Conservation (phyloP, 169 alveolate species). For the Plasmodium coatneyi region DNA sequence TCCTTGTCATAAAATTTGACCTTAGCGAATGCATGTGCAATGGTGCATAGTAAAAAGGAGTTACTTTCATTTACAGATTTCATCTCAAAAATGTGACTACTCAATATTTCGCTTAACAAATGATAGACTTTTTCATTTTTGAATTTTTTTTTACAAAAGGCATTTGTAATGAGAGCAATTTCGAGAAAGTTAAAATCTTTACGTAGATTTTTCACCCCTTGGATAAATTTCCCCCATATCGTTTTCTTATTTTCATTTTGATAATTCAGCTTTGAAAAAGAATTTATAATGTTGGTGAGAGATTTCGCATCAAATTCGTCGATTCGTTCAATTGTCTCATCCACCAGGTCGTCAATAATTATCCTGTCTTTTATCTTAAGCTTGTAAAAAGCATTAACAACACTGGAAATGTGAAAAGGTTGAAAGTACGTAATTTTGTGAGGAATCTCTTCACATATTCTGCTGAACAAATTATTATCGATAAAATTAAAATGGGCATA, state of each 20-base stretch:
- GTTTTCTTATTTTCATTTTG: slow-evolving; percentile 38
- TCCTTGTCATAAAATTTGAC: slow-evolving; percentile 24
- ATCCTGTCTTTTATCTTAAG: slow-evolving; percentile 65
- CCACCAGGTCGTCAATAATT: slow-evolving; percentile 50
- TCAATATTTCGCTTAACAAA: slow-evolving; percentile 23
- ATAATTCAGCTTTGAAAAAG: slow-evolving; percentile 56
- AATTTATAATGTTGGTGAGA: slow-evolving; percentile 46
- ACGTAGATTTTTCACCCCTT: slow-evolving; percentile 39
- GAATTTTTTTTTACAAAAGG: slow-evolving; percentile 48
- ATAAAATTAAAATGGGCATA: slow-evolving; percentile 65
- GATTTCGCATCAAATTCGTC: slow-evolving; percentile 71
- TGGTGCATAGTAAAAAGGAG: slow-evolving; percentile 52
- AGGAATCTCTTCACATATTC: slow-evolving; percentile 76
- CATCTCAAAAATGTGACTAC: slow-evolving; percentile 20
- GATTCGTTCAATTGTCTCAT: slow-evolving; percentile 54
- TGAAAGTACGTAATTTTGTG: slow-evolving; percentile 61
- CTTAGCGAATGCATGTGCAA: slow-evolving; percentile 44
- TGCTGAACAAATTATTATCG: slow-evolving; percentile 53
- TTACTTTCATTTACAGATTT: slow-evolving; percentile 36
- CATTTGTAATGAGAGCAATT: slow-evolving; percentile 39
- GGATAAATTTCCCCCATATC: slow-evolving; percentile 42
- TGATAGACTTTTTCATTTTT: slow-evolving; percentile 38
- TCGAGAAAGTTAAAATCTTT: slow-evolving; percentile 61
- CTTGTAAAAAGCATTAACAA: slow-evolving; percentile 58
- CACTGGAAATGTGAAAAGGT: slow-evolving; percentile 51